Percentiles rank a stretch among this genome's conserved stretches.
Conservation (phyloP, 495 filamentous ascomycete species). For the Astrocystis sublimbata region DNA sequence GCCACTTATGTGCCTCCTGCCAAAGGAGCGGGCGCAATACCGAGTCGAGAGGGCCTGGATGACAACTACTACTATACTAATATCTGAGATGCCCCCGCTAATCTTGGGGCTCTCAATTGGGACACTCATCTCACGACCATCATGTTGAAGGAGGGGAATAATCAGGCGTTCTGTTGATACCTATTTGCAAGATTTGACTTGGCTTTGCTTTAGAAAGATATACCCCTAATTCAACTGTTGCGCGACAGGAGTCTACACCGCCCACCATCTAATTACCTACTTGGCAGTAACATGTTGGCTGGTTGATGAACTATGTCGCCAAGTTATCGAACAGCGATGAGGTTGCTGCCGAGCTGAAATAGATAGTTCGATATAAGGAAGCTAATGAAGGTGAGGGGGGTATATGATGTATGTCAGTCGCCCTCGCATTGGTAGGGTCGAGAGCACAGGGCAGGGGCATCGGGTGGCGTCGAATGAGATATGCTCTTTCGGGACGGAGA, state of each 20-base stretch:
- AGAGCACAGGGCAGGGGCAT: no score
- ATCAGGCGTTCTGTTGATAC: constrained; percentile 10
- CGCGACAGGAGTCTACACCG: neutral
- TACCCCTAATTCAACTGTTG: constrained; percentile 13
- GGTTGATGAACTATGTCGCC: no score
- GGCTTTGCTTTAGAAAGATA: constrained; percentile 13
- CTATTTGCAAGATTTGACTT: constrained; percentile 3
- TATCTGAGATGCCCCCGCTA: constrained; percentile 40
- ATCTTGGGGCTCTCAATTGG: neutral
- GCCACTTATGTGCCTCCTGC: constrained; percentile 60
- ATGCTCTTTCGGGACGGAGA: no score
- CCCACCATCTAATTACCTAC: neutral
- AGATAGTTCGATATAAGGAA: neutral
- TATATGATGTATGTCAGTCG: no score
- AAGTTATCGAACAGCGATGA: no score
- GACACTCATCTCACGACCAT: neutral
- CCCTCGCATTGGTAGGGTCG: no score
- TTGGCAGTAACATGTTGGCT: neutral
- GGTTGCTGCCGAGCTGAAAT: neutral
- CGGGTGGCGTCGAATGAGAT: no score
- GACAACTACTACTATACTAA: constrained; percentile 74
- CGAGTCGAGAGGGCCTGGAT: constrained; percentile 61
- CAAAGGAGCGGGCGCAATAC: constrained; percentile 53
- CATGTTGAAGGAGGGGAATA: neutral
- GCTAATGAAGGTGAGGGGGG: no score